Evolutionary conservation across 1,139 yeast species (phyloP), one percentile per base, ranked within the genome.

Genomic region (Taphrina communis): DNA sequence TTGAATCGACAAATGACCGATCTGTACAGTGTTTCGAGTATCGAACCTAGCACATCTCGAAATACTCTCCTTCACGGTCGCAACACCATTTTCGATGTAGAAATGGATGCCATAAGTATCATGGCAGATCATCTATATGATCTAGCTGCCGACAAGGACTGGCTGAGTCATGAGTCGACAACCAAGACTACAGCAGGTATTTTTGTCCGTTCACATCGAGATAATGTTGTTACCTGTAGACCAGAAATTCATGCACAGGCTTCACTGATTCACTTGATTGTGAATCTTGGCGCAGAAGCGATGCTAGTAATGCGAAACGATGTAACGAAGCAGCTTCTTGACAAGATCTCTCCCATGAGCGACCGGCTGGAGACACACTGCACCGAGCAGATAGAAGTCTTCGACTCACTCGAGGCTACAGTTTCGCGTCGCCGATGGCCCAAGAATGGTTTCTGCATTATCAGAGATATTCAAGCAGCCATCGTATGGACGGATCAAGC

Each of bases 41-140:
- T 25, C 31, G 31, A 25, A 25, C 31, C 31, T 25, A 25, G 31
- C 31, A 25, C 31, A 4, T 25, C 31, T 25, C 31, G 31, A 25
- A 4, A 25, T 25, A 25, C 4, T 25, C 31, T 25, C 31, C 31
- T 25, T 25, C 31, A 25, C 4, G 31, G 31, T 25, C 31, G 31
- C 31, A 25, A 25, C 2, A 25, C 31, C 48, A 31, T 50, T 8
- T 25, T 50, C 36, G 53, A 50, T n/a, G 53, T 2, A 21, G 36
- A 69, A 56, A 36, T 53, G 57, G 42, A 61, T 58, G 56, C 65
- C 44, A 55, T 69, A 42, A 57, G 63, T 46, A 57, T 58, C 50
- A 60, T 70, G 72, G 72, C 69, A 66, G 60, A 70, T 55, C 52
- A 66, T 57, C 11, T 65, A 58, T 21, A 65, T 68, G 8, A 53